phyloP scores from a whole-genome alignment of 2,329 filamentous ascomycete species.

The Bipolaris oryzae region DNA sequence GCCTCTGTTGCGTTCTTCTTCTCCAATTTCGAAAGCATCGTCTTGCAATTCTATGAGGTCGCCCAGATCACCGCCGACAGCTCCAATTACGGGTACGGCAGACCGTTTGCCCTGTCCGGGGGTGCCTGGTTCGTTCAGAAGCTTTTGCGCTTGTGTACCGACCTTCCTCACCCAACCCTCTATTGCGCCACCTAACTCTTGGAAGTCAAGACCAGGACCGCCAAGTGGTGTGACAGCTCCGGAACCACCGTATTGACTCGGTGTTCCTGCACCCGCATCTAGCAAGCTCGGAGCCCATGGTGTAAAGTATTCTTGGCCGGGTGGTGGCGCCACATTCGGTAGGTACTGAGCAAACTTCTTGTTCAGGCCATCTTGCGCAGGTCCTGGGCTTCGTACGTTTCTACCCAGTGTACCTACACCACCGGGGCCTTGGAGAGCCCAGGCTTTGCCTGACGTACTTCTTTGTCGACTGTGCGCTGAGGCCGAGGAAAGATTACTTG shows the following conservation, averaged over 20 bases:
- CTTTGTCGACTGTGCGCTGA: conserved; percentile 46
- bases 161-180: conserved; percentile 91
- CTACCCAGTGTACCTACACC: conserved; percentile 83
- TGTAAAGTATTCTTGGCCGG: conserved; percentile 61
- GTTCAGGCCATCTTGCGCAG: conserved; percentile 83
- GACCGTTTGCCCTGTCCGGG: conserved; percentile 38
- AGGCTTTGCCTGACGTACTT: conserved; percentile 53
- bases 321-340: conserved; percentile 70
- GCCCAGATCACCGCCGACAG: conserved; percentile 56
- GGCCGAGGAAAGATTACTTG: conserved; percentile 48
- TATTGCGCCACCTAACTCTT: conserved; percentile 84
- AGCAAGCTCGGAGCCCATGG: conserved; percentile 47
- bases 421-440: conserved; percentile 75
- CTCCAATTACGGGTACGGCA: conserved; percentile 46
- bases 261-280: conserved; percentile 39
- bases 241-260: conserved; percentile 36
- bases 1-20: conserved; percentile 40
- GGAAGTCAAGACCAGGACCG: conserved; percentile 59
- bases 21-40: conserved; percentile 59
- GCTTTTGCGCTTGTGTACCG: conserved; percentile 63
- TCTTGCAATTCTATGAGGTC: conserved; percentile 74
- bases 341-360: conserved; percentile 83
- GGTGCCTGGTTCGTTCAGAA: conserved; percentile 43
- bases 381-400: conserved; percentile 75
- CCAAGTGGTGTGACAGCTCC: conserved; percentile 38